Percentiles rank a stretch among this genome's conserved stretches.
phyloP scores from a whole-genome alignment of 2,329 filamentous ascomycete species.

The Trichoderma simmonsii region DNA sequence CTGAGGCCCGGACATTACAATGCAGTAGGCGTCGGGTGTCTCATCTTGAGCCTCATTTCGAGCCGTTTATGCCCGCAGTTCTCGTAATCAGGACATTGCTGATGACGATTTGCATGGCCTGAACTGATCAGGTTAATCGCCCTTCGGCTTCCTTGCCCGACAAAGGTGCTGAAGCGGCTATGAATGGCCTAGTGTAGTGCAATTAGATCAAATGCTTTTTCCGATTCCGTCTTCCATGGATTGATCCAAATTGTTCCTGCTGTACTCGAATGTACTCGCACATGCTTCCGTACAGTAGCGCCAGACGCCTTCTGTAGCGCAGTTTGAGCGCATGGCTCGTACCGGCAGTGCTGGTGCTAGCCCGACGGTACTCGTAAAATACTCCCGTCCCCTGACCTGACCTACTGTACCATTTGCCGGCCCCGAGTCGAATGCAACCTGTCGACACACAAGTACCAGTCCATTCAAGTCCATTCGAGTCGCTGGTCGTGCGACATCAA shows the following conservation, averaged over 20 bases:
- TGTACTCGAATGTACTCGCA: background rate
- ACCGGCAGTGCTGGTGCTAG: background rate
- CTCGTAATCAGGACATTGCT: background rate
- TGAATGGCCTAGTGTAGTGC: background rate
- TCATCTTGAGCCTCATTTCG: slow-evolving; percentile 1
- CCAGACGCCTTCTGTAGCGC: background rate
- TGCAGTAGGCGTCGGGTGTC: background rate
- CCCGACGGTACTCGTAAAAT: background rate
- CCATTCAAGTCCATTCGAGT: background rate
- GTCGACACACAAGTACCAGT: background rate
- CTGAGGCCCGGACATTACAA: background rate
- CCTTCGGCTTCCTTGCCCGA: background rate
- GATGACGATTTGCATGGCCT: background rate
- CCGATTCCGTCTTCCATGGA: background rate
- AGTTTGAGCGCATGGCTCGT: background rate
- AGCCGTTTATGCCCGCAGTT: background rate
- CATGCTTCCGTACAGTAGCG: background rate
- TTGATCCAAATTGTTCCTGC: background rate
- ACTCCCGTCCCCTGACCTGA: no score
- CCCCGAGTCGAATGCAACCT: background rate
- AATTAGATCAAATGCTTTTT: background rate
- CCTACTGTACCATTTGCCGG: background rate
- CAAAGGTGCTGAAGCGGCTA: background rate
- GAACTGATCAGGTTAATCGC: background rate
- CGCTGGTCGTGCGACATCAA: background rate